Evolutionary conservation across 2,329 filamentous ascomycete genomes (phyloP), one percentile per base, ranked within the genome.

Genomic region (Penicillium sp.): DNA sequence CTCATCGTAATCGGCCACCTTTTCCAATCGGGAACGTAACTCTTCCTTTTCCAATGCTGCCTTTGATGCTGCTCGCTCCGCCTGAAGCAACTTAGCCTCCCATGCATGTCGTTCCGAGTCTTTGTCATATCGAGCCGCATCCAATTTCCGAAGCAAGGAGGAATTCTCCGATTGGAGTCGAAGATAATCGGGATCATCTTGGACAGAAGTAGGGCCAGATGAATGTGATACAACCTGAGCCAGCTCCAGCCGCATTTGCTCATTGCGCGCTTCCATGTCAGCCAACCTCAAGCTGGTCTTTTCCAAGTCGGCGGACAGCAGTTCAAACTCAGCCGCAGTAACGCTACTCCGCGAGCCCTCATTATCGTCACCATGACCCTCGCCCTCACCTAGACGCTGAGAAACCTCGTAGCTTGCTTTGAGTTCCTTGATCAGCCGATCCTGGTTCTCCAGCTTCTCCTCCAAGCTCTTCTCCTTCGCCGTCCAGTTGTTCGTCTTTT

Each of bases 351-450:
- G 78, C 25, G 77, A 77, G 14, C 80, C 80, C 16, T 87, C 83
- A 18, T 84, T 82, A 9, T 74, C 74, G 44, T 82, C 80, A 29
- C 86, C 86, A 11, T 83, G 82, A 29, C 86, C 86, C 12, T 83
- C 82, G 58, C 84, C 47, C 35, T 49, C 86, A 43, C 86, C 91
- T 42, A 99, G 77, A 42, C 93, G 82, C 68, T 97, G 91, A 38
- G 89, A 93, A 46, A 99, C 93, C 71, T 99, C 93, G 66, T 96
- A 96, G 73, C 85, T 96, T 22, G 93, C 93, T 72, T 96, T 97
- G 66, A 97, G 83, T 69, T 99, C 95, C 64, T 88, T 95, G 59
- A 99, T 73, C 33, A 99, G 73, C 6, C 90, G 84, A 41, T 99
- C 93, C 66, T 99, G 92, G 61, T 87, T 95, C 69, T 96, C 92